Percentiles rank a stretch among this genome's conserved stretches.
Evolutionary conservation across 2,329 filamentous ascomycete genomes (phyloP).

Genomic region (Fusarium nygamai): DNA sequence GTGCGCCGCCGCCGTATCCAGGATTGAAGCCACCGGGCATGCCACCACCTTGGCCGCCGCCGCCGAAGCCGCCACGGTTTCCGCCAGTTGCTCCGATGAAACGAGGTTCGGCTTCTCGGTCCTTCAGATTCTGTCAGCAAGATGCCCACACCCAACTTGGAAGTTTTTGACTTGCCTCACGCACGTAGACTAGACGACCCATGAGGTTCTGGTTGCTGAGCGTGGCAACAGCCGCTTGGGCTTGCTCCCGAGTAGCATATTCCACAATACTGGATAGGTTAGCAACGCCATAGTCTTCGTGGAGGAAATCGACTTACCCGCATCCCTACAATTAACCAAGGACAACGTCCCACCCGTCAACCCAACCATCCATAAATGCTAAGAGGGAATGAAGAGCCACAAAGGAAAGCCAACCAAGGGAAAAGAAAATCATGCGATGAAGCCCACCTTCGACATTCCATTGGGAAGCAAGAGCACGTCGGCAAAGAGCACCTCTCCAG

Average conservation of each 20-base stretch:
- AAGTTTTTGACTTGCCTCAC: constrained; percentile 75
- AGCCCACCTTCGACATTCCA: constrained; percentile 99
- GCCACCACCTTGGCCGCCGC: constrained; percentile 57
- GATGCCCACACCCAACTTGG: too few species aligned
- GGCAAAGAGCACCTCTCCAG: constrained; percentile 99
- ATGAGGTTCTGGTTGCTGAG: constrained; percentile 99
- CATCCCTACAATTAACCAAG: constrained; percentile 96
- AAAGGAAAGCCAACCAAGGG: constrained; percentile 81
- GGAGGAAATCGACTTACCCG: constrained; percentile 77
- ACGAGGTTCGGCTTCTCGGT: constrained; percentile 96
- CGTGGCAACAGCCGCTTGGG: constrained; percentile 94
- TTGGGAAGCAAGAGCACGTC: constrained; percentile 99
- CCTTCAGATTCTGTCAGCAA: constrained; percentile 61
- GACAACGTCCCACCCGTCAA: constrained; percentile 98
- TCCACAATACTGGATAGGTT: constrained; percentile 87
- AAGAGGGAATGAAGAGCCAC: constrained; percentile 71
- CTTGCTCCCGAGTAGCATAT: constrained; percentile 99
- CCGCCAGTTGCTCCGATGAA: constrained; percentile 81
- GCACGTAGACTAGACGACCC: constrained; percentile 97
- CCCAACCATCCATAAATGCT: constrained; percentile 89
- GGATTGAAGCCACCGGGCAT: constrained; percentile 66
- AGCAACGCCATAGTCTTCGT: constrained; percentile 37
- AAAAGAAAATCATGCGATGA: constrained; percentile 81
- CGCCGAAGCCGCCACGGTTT: constrained; percentile 70
- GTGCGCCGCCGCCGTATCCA: constrained; percentile 63